phyloP scores from a whole-genome alignment of 768 basidiomycete species.

The Mycena latifolia region DNA sequence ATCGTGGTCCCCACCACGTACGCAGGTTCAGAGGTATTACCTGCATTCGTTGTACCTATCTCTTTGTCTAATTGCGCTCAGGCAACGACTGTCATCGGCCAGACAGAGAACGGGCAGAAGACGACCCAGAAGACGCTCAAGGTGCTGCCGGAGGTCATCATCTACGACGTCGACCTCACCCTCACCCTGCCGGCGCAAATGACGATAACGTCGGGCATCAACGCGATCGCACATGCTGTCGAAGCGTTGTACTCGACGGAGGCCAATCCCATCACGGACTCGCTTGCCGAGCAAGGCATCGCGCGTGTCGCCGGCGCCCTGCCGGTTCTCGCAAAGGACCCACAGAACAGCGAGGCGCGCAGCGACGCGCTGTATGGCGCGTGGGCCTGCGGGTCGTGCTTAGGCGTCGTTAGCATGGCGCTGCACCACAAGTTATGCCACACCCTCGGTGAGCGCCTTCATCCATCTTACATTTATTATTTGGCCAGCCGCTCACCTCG shows the following conservation, averaged over 20 bases:
- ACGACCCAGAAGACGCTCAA: constrained; percentile 51
- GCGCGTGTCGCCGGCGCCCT: constrained; percentile 46
- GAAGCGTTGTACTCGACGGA: constrained; percentile 55
- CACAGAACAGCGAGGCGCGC: constrained; percentile 45
- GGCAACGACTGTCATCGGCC: constrained; percentile 54
- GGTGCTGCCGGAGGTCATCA: constrained; percentile 54
- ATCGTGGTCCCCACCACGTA: constrained; percentile 56
- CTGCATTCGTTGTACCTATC: background rate
- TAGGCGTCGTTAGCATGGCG: constrained; percentile 51
- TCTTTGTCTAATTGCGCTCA: constrained; percentile 10
- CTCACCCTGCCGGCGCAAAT: constrained; percentile 48
- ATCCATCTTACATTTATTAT: constrained; percentile 16
- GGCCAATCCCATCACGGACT: constrained; percentile 51
- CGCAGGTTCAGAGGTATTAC: constrained; percentile 51
- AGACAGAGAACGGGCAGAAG: constrained; percentile 54
- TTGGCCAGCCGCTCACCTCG: background rate
- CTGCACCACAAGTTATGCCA: constrained; percentile 58
- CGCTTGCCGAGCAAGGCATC: constrained; percentile 53
- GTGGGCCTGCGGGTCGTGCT: constrained; percentile 50
- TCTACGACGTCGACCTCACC: constrained; percentile 56
- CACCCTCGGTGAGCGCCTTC: constrained; percentile 46
- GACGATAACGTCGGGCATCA: constrained; percentile 53
- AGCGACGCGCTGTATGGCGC: constrained; percentile 53
- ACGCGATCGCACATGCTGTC: constrained; percentile 57
- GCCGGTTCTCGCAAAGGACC: constrained; percentile 44